These are phyloP conservation scores for Allantophomopsis cytisporea DNA, from an alignment of 2,329 filamentous ascomycete species.

Conservation along the genomic window DNA sequence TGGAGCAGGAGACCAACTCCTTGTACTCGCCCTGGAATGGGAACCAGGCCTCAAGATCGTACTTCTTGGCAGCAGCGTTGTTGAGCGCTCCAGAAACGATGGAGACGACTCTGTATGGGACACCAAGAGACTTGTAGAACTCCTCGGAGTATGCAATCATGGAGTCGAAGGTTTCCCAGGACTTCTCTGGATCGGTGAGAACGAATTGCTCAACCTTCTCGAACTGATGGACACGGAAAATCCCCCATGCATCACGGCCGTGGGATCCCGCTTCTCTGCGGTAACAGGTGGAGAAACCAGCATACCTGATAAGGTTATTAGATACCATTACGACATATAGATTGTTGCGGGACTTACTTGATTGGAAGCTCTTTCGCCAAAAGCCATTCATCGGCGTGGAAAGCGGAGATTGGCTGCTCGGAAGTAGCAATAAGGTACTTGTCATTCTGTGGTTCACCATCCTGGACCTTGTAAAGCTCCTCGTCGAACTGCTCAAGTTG, in stretches of 20 bases:
- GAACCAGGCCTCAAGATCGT: constrained; percentile 93
- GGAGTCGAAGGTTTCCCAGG: constrained; percentile 83
- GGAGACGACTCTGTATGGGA: constrained; percentile 83
- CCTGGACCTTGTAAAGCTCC: constrained; percentile 92
- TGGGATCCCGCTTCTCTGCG: constrained; percentile 89
- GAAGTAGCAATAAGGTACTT: constrained; percentile 73
- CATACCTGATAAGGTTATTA: constrained; percentile 32
- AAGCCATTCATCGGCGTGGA: constrained; percentile 92
- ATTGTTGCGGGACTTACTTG: constrained; percentile 35
- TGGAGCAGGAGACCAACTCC: constrained; percentile 93
- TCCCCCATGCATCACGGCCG: constrained; percentile 90
- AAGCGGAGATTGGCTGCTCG: constrained; percentile 87
- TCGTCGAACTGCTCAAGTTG: constrained; percentile 97
- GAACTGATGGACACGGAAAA: constrained; percentile 97
- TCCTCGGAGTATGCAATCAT: constrained; percentile 90
- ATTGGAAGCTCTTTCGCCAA: constrained; percentile 74
- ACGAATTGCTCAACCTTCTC: constrained; percentile 84
- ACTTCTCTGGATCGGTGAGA: constrained; percentile 74
- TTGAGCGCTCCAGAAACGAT: constrained; percentile 96
- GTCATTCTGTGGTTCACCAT: constrained; percentile 75
- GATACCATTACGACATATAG: constrained; percentile 1
- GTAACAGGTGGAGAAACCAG: constrained; percentile 91
- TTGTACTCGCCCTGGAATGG: constrained; percentile 97
- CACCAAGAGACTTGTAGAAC: constrained; percentile 80
- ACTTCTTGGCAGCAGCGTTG: constrained; percentile 83